Evolutionary conservation across 352 stramenopile genomes (phyloP).

Genomic region (Phytophthora fragariae): DNA sequence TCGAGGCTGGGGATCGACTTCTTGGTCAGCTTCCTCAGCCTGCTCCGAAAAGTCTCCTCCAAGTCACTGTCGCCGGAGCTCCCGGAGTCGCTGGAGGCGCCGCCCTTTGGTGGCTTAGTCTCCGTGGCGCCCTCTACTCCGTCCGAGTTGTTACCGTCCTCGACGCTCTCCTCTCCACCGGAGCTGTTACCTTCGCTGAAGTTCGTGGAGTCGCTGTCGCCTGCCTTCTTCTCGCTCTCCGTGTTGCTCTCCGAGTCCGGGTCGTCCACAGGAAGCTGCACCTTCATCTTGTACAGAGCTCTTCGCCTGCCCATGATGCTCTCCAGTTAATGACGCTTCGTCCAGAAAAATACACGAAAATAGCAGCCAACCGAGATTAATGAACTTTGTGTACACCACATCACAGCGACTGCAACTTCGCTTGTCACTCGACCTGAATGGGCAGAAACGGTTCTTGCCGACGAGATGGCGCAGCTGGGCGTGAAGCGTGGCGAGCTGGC

Average conservation of each 20-base stretch:
- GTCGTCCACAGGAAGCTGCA: slow-evolving; percentile 13
- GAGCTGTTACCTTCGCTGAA: slow-evolving; percentile 11
- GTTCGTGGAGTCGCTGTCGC: slow-evolving; percentile 25
- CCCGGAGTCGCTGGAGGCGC: neutral
- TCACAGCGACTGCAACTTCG: neutral
- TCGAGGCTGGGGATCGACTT: neutral
- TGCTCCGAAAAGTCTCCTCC: slow-evolving; percentile 5
- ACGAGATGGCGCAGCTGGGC: slow-evolving; percentile 49
- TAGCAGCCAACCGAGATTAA: neutral
- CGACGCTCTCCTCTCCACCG: slow-evolving; percentile 1
- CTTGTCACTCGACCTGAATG: neutral
- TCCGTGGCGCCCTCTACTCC: slow-evolving; percentile 4
- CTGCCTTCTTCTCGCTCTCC: slow-evolving; percentile 12
- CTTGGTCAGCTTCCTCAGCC: neutral
- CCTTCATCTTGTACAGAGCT: slow-evolving; percentile 15
- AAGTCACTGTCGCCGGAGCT: slow-evolving; percentile 15
- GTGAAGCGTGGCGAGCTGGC: slow-evolving; percentile 68
- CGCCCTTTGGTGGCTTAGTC: neutral
- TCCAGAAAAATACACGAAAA: slow-evolving; percentile 2
- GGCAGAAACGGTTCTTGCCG: slow-evolving; percentile 21
- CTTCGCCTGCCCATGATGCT: slow-evolving; percentile 13
- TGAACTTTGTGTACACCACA: neutral
- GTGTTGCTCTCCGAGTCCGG: slow-evolving; percentile 43
- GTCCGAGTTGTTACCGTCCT: neutral
- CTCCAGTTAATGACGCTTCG: neutral